Percentiles rank a stretch among this genome's conserved stretches.
Conservation (phyloP, 2,329 filamentous ascomycete genomes). For the Diaporthe citrichinensis region DNA sequence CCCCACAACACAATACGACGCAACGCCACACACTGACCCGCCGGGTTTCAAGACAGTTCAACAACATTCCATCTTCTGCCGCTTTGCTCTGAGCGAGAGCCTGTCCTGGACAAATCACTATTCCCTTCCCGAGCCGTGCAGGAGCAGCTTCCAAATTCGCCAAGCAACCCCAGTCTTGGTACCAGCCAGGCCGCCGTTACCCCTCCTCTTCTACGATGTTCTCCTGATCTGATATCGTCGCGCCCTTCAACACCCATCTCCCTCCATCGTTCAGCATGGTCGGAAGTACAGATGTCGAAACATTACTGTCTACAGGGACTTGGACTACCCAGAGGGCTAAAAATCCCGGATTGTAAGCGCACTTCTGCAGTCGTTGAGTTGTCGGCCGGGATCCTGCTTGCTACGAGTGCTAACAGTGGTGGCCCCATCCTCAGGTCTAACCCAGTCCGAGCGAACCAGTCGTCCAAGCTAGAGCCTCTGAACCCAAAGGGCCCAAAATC, state of each 20-base stretch:
- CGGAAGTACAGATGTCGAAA: slow-evolving; percentile 60
- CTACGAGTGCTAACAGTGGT: slow-evolving; percentile 18
- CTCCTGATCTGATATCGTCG: background rate
- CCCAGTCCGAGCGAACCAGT: slow-evolving; percentile 40
- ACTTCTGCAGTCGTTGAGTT: slow-evolving; percentile 1
- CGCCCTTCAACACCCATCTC: background rate
- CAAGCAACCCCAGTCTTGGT: slow-evolving; percentile 1
- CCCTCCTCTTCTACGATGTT: slow-evolving; percentile 30
- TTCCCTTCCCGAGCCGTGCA: background rate
- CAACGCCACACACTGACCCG: slow-evolving; percentile 13
- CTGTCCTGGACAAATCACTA: background rate
- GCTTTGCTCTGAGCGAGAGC: slow-evolving; percentile 30
- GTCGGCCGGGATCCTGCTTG: slow-evolving; percentile 1
- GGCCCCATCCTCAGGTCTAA: slow-evolving; percentile 23
- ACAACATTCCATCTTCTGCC: slow-evolving; percentile 1
- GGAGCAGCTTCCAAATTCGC: background rate
- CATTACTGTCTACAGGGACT: slow-evolving; percentile 64
- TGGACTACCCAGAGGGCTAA: slow-evolving; percentile 63
- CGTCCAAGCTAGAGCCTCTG: slow-evolving; percentile 31
- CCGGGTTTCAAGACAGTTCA: slow-evolving; percentile 11
- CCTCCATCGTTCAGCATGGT: slow-evolving; percentile 54
- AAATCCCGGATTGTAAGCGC: slow-evolving; percentile 53
- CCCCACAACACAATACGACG: slow-evolving; percentile 25
- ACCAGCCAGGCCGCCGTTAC: slow-evolving; percentile 17
- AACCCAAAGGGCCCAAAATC: background rate